Evolutionary conservation across 1,139 yeast species (phyloP), one percentile per base, ranked within the genome.

Genomic region (Sugiyamaella paludigena): DNA sequence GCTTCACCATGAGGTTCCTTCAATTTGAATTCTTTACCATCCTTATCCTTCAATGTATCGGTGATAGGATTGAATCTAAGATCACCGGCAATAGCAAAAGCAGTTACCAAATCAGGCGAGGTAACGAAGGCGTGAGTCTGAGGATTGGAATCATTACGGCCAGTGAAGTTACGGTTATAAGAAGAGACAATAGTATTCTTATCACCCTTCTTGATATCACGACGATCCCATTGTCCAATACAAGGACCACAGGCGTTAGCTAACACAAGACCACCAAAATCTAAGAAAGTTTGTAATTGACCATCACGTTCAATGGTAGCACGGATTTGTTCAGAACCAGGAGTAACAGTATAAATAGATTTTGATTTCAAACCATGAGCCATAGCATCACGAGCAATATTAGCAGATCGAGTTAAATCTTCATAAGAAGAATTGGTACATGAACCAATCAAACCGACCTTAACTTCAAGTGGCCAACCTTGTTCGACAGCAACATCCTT

Each of bases 161-260:
- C 80, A 67, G 97, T 89, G 81, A 92, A 92, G 79, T 92, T 92
- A 84, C 98, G 88, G 92, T 92, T 92, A 86, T 87, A 92, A 60
- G 98, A 91, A 35, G 98, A 87, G 62, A 92, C 96, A 78, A 92
- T 92, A 63, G 98, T 87, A 84, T 91, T 91, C 81, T 87, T 88
- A 71, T 88, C 97, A 76, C 97, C 97, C 83, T 89, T 92, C 80
- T 87, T 81, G 72, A 91, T 81, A 72, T 92, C 98, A 70, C 81
- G 89, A 79, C 98, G 87, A 72, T 92, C 98, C 98, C 98, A 92
- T 81, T 92, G 98, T 72, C 98, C 98, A 69, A 92, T 92, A 82
- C 98, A 91, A 73, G 98, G 98, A 73, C 98, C 98, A 81, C 98
- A 91, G 58, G 98, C 98, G 72, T 92, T 92, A 61, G 98, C 98